phyloP scores from a whole-genome alignment of 768 basidiomycete genomes.

The Megacollybia marginata region DNA sequence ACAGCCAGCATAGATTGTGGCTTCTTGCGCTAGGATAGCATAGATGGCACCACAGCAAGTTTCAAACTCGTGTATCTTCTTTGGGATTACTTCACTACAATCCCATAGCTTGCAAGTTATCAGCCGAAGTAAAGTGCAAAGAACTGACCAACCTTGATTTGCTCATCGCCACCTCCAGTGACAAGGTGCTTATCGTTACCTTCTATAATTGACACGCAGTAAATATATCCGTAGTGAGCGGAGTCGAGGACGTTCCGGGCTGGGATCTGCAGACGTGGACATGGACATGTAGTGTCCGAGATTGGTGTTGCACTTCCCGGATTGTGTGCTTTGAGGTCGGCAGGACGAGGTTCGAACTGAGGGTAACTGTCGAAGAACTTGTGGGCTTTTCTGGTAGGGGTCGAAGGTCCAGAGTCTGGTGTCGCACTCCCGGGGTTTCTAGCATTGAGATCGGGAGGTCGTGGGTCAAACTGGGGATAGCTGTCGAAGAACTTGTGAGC shows the following conservation, averaged over 20 bases:
- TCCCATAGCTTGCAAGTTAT: conserved; percentile 52
- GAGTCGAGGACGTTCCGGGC: conserved; percentile 71
- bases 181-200: conserved; percentile 42
- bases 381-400: conserved; percentile 50
- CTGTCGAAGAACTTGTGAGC: conserved; percentile 76
- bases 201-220: conserved; percentile 55
- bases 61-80: conserved; percentile 56
- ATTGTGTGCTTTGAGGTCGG: conserved; percentile 65
- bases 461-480: not conserved
- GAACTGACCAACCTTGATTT: conserved; percentile 56
- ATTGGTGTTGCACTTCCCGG: conserved; percentile 14
- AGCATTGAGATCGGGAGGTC: not conserved
- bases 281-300: not conserved
- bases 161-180: conserved; percentile 88
- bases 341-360: conserved; percentile 56
- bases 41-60: conserved; percentile 77
- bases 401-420: conserved; percentile 17
- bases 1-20: conserved; percentile 86
- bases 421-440: conserved; percentile 28
- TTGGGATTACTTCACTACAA: conserved; percentile 38
- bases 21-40: conserved; percentile 66
- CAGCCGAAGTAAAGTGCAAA: not conserved
- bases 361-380: conserved; percentile 93
- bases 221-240: conserved; percentile 93
- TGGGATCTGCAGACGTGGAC: conserved; percentile 42